phyloP scores from a whole-genome alignment of 768 basidiomycete species.

The Hirschioporus abietinus region DNA sequence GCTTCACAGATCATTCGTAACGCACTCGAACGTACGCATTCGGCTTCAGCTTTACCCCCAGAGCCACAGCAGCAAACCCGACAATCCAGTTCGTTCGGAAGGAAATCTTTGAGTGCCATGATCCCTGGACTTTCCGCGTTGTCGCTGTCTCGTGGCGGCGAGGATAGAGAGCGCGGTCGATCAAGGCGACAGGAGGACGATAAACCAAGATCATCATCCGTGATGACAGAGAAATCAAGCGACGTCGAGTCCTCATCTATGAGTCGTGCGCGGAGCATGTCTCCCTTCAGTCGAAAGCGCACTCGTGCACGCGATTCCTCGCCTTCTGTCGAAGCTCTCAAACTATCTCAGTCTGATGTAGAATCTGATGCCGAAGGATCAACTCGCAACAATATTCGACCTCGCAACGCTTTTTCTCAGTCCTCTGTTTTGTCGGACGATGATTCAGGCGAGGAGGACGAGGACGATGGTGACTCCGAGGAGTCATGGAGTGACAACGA shows the following conservation, averaged over 20 bases:
- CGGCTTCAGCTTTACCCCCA: conserved; percentile 23
- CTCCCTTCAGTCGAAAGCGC: conserved; percentile 64
- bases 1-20: conserved; percentile 39
- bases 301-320: conserved; percentile 52
- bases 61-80: conserved; percentile 29
- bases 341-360: conserved; percentile 56
- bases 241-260: conserved; percentile 24
- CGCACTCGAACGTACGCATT: conserved; percentile 43
- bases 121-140: conserved; percentile 66
- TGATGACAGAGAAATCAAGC: conserved; percentile 36
- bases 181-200: conserved; percentile 34
- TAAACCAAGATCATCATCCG: conserved; percentile 30
- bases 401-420: conserved; percentile 59
- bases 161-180: conserved; percentile 52
- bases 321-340: conserved; percentile 45
- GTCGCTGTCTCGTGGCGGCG: conserved; percentile 45
- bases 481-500: conserved; percentile 51
- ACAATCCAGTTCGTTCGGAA: conserved; percentile 48
- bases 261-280: conserved; percentile 66
- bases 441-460: conserved; percentile 41
- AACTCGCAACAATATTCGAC: conserved; percentile 37
- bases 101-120: conserved; percentile 62
- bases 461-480: conserved; percentile 47
- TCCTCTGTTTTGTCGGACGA: conserved; percentile 65
- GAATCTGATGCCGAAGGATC: conserved; percentile 43